Conservation (phyloP, 371 early-diverging fungal species). For the Apophysomyces variabilis region DNA sequence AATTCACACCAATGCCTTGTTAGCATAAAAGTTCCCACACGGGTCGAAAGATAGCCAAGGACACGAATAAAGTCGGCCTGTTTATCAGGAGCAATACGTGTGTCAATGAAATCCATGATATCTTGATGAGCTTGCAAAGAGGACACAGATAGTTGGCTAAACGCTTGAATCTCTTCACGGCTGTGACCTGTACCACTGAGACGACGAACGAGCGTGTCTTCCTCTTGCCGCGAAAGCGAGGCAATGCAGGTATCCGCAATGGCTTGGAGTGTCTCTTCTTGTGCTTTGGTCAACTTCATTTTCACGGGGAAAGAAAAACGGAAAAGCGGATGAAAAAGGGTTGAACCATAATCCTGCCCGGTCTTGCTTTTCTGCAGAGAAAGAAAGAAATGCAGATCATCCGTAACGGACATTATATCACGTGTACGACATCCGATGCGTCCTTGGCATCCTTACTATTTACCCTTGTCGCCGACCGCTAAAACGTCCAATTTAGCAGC, state of each 20-base stretch:
- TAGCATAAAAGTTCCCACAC: constrained; percentile 41
- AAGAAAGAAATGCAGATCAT: too few species aligned
- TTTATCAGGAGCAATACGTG: neutral
- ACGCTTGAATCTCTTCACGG: constrained; percentile 7
- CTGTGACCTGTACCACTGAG: constrained; percentile 15
- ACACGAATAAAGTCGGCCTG: constrained; percentile 2
- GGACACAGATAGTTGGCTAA: constrained; percentile 11
- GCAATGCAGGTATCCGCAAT: constrained; percentile 55
- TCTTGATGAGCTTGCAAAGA: neutral
- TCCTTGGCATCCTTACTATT: too few species aligned
- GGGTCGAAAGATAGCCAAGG: constrained; percentile 11
- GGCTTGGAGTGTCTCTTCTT: constrained; percentile 46
- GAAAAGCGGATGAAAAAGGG: neutral
- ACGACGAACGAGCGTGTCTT: constrained; percentile 30
- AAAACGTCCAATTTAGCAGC: too few species aligned
- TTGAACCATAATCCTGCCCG: neutral
- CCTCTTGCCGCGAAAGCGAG: constrained; percentile 34
- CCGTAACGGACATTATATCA: too few species aligned
- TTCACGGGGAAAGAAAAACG: constrained; percentile 7
- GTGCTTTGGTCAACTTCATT: constrained; percentile 34
- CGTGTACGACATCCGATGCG: too few species aligned
- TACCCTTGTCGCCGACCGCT: too few species aligned
- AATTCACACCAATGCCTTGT: constrained; percentile 44
- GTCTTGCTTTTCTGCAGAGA: too few species aligned
- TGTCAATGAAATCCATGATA: neutral